Evolutionary conservation across 371 early-diverging fungal species (phyloP), one percentile per base, ranked within the genome.

Genomic region (Amoeboaphelidium protococcarum): DNA sequence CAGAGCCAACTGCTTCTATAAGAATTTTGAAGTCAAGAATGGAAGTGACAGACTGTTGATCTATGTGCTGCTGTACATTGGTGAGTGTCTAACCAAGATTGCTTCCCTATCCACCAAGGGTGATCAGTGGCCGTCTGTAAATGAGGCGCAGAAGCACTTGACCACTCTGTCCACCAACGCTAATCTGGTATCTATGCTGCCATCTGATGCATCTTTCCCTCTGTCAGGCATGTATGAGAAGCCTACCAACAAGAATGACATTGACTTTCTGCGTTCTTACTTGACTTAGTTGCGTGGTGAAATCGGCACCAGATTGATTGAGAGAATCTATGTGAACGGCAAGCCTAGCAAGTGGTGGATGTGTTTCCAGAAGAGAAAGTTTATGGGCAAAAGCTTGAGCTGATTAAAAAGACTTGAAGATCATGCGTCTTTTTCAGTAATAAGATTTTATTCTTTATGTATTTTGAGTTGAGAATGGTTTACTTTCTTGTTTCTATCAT

Each of bases 21-120:
- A 85, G 52, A 92, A 92, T 72, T 95, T 88, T 71, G 94, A 95
- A 58, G 86, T 95, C 62, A 80, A 89, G 57, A 91, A 91, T 37
- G 63, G 63, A 45, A 82, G 73, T 41, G 96, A 95, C 63, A 74
- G 92, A 26, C 75, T 85, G 25, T 66, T 95, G 40, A 87, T 95
- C 55, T 95, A 95, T 63, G 56, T 82, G 19, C 81, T 82, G 42
- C 70, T 95, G 26, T 90, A 78, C 59, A 86, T 90, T 53, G 78
- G 81, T 53, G 83, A 87, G 52, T 80, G 83, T 57, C 64, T 86
- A 43, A 56, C 59, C 52, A 76, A 78, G 46, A 57, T 85, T 31
- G 61, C 67, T 45, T 31, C 37, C 16, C 10, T 16, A 10, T 6
- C 10, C 37, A 31, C 19, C 42, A 58, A 55, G 59, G 59, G 45